Percentiles rank a stretch among this genome's conserved stretches.
These are phyloP conservation scores for Tuber indicum DNA, from an alignment of 495 filamentous ascomycete genomes.

Conservation along the genomic window DNA sequence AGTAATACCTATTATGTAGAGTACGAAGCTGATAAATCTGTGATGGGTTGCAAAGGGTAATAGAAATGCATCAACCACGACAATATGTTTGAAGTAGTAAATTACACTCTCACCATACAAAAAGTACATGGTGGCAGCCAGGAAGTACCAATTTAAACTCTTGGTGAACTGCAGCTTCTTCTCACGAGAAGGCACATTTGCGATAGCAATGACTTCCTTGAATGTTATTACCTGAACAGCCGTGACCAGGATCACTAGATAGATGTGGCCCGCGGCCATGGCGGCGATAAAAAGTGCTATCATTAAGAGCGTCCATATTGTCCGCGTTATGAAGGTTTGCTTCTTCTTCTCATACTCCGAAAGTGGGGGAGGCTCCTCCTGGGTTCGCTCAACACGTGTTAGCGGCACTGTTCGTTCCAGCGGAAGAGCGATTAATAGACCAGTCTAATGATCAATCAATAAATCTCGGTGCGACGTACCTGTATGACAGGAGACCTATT, in stretches of 20 bases:
- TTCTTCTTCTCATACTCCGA: constrained; percentile 98
- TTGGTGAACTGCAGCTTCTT: constrained; percentile 91
- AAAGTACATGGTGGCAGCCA: constrained; percentile 98
- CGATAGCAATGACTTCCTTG: constrained; percentile 98
- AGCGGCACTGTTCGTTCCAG: constrained; percentile 16
- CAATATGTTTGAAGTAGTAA: constrained; percentile 98
- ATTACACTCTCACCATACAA: constrained; percentile 98
- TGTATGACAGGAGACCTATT: constrained; percentile 31
- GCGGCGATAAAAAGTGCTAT: constrained; percentile 84
- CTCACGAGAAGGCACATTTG: constrained; percentile 84
- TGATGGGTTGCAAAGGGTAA: constrained; percentile 94
- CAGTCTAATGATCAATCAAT: not conserved
- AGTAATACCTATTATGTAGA: constrained; percentile 84
- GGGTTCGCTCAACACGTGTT: constrained; percentile 25
- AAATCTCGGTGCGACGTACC: constrained; percentile 11
- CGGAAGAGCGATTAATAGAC: not conserved
- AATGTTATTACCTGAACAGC: constrained; percentile 93
- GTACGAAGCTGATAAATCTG: constrained; percentile 95
- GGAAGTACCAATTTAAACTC: constrained; percentile 96
- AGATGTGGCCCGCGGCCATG: constrained; percentile 93
- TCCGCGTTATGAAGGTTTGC: constrained; percentile 91
- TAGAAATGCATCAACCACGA: constrained; percentile 88
- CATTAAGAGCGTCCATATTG: constrained; percentile 98
- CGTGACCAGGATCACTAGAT: constrained; percentile 86
- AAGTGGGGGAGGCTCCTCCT: constrained; percentile 47